phyloP scores from a whole-genome alignment of 2,329 filamentous ascomycete species.

The Verticillium tricorpus region DNA sequence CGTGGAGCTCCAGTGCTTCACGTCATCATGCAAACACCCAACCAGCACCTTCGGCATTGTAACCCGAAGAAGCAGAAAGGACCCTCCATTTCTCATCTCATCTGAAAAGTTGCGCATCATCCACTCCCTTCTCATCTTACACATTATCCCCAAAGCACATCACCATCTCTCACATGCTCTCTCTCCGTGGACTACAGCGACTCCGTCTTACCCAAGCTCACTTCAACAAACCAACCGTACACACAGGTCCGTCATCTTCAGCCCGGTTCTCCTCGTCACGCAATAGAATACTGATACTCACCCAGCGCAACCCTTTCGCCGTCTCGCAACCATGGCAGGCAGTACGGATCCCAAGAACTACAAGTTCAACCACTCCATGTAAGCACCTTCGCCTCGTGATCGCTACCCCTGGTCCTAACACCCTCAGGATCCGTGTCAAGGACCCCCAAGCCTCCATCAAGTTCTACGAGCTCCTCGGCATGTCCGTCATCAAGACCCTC shows the following conservation, averaged over 20 bases:
- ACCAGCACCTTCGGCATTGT: not conserved
- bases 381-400: conserved; percentile 15
- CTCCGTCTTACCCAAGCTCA: conserved; percentile 9
- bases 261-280: not conserved
- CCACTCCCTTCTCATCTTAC: not conserved
- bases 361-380: conserved; percentile 88
- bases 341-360: conserved; percentile 73
- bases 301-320: not conserved
- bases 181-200: conserved; percentile 9
- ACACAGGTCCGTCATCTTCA: not conserved
- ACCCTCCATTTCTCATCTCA: not conserved
- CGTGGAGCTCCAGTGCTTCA: not conserved
- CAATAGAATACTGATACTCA: not conserved
- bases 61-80: not conserved
- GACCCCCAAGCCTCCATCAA: conserved; percentile 85
- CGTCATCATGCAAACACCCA: not conserved
- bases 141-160: not conserved
- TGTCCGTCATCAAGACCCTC: conserved; percentile 78
- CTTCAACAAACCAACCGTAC: not conserved
- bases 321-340: conserved; percentile 53
- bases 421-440: conserved; percentile 79
- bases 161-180: conserved; percentile 4
- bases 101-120: not conserved
- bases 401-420: conserved; percentile 8
- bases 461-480: conserved; percentile 90